phyloP scores from a whole-genome alignment of 139 green algal genomes.

The Micromonas pusilla region DNA sequence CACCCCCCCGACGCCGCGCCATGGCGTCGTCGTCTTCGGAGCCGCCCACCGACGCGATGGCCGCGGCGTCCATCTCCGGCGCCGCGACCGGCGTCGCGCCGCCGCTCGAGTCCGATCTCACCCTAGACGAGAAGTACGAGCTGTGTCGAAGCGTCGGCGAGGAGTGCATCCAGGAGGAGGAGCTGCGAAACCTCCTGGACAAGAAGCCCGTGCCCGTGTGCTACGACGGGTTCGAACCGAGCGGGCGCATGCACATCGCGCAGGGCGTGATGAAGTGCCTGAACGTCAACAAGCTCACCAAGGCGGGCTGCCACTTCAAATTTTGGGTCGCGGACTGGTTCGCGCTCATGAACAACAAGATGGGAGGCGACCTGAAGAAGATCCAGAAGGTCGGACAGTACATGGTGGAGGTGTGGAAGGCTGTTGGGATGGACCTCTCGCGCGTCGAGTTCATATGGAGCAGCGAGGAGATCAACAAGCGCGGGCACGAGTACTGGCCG shows the following conservation, averaged over 20 bases:
- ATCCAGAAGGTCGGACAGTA: slow-evolving; percentile 92
- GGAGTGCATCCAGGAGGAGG: slow-evolving; percentile 88
- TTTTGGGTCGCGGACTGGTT: slow-evolving; percentile 87
- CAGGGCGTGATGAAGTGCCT: slow-evolving; percentile 96
- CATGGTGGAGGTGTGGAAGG: slow-evolving; percentile 99
- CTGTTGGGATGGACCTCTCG: slow-evolving; percentile 89
- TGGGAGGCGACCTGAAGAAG: slow-evolving; percentile 98
- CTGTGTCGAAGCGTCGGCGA: slow-evolving; percentile 74
- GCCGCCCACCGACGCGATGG: neutral
- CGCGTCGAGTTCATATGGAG: slow-evolving; percentile 50
- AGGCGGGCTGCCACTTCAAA: slow-evolving; percentile 88
- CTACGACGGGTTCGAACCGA: slow-evolving; percentile 98
- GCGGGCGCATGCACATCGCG: slow-evolving; percentile 96
- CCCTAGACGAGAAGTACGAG: slow-evolving; percentile 76
- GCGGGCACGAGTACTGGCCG: slow-evolving; percentile 48
- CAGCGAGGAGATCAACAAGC: slow-evolving; percentile 49
- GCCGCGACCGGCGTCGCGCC: neutral
- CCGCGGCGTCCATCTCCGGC: neutral
- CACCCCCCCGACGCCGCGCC: no score
- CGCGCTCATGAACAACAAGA: slow-evolving; percentile 97
- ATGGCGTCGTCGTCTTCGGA: no score
- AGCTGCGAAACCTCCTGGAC: slow-evolving; percentile 76
- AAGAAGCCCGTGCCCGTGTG: slow-evolving; percentile 79
- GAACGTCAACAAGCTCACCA: slow-evolving; percentile 98
- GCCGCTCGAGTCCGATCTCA: slow-evolving; percentile 50